A percentile compares a stretch with the other conserved stretches of the same genome.
Conservation (phyloP, 2,329 filamentous ascomycete genomes). For the Xylariaceae sp. region DNA sequence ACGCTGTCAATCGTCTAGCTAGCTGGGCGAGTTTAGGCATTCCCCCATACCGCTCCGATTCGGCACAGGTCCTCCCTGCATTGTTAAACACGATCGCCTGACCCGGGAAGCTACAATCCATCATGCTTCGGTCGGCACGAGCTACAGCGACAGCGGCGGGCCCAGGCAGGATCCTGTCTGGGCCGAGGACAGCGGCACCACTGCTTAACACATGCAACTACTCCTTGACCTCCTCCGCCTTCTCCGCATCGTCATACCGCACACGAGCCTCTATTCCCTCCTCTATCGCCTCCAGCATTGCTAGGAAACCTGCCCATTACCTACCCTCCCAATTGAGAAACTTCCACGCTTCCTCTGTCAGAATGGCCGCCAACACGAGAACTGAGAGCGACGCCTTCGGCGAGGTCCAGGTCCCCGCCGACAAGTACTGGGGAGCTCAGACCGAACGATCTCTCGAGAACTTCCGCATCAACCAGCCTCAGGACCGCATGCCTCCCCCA, state of each 20-base stretch:
- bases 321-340: constrained; percentile 27
- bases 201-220: constrained; percentile 31
- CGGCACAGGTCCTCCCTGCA: neutral
- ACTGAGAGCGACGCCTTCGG: constrained; percentile 97
- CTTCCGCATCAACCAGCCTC: constrained; percentile 98
- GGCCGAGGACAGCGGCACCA: constrained; percentile 31
- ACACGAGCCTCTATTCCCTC: constrained; percentile 12
- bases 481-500: constrained; percentile 95
- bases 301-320: constrained; percentile 13
- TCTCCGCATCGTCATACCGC: constrained; percentile 13
- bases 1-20: too few relatives aligned
- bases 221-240: constrained; percentile 16
- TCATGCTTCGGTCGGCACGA: constrained; percentile 34
- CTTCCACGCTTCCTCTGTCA: constrained; percentile 42
- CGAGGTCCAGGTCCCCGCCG: constrained; percentile 83
- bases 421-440: constrained; percentile 99
- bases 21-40: too few relatives aligned
- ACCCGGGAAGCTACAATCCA: neutral
- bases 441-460: constrained; percentile 94
- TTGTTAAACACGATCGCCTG: neutral
- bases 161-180: constrained; percentile 25
- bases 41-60: too few relatives aligned
- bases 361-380: constrained; percentile 57
- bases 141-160: constrained; percentile 26
- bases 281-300: constrained; percentile 16